Conservation (phyloP, 495 filamentous ascomycete genomes). For the Neurospora sp. region DNA sequence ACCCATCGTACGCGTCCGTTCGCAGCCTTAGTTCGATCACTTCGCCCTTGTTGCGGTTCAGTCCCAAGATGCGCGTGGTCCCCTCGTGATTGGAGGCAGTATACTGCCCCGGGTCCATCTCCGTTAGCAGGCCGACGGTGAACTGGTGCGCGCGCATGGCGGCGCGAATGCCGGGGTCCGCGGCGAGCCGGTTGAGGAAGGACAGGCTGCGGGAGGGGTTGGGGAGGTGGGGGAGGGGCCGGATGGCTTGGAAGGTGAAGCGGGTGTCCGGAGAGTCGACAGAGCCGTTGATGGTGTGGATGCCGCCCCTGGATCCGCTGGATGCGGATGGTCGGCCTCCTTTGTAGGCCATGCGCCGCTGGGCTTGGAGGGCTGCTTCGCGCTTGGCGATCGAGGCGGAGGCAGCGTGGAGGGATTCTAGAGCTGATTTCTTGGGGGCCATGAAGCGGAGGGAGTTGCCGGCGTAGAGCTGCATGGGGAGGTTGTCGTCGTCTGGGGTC, state of each 20-base stretch:
- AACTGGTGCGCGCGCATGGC: slow-evolving; percentile 79
- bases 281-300: slow-evolving; percentile 14
- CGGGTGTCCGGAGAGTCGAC: slow-evolving; percentile 25
- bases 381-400: slow-evolving; percentile 30
- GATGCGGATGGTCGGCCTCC: neutral
- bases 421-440: slow-evolving; percentile 45
- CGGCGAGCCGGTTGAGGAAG: slow-evolving; percentile 69
- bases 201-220: slow-evolving; percentile 51
- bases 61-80: slow-evolving; percentile 62
- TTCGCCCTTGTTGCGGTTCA: slow-evolving; percentile 83
- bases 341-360: slow-evolving; percentile 1
- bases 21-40: slow-evolving; percentile 84
- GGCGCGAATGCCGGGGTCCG: slow-evolving; percentile 75
- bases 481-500: slow-evolving; percentile 21
- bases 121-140: slow-evolving; percentile 77
- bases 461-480: slow-evolving; percentile 39
- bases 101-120: slow-evolving; percentile 78
- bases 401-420: slow-evolving; percentile 36
- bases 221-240: slow-evolving; percentile 65
- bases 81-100: slow-evolving; percentile 62
- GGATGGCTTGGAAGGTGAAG: slow-evolving; percentile 75
- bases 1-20: slow-evolving; percentile 91
- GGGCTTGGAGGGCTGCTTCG: slow-evolving; percentile 25
- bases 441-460: slow-evolving; percentile 53
- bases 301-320: slow-evolving; percentile 2